phyloP scores from a whole-genome alignment of 495 filamentous ascomycete genomes.

The Platismatia glauca region DNA sequence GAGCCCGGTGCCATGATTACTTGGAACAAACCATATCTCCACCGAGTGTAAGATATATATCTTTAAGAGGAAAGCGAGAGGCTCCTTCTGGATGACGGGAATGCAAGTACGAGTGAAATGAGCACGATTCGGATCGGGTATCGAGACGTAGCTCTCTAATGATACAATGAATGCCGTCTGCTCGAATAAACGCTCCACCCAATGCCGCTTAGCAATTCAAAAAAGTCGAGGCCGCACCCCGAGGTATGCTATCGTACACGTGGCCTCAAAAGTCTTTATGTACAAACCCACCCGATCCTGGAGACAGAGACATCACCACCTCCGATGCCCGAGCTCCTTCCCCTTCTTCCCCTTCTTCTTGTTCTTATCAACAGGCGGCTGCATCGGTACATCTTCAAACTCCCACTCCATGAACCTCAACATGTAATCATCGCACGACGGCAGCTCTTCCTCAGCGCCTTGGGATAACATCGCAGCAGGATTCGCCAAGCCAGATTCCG shows the following conservation, averaged over 20 bases:
- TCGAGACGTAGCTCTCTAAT: background rate
- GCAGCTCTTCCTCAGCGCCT: slow-evolving; percentile 30
- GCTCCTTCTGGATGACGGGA: too few relatives aligned
- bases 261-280: background rate
- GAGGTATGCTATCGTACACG: background rate
- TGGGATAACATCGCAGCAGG: slow-evolving; percentile 27
- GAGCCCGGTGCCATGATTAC: too few relatives aligned
- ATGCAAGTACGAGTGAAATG: too few relatives aligned
- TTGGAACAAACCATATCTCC: too few relatives aligned
- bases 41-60: too few relatives aligned
- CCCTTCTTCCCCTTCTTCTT: slow-evolving; percentile 68
- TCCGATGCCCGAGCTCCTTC: slow-evolving; percentile 43
- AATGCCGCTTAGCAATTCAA: background rate
- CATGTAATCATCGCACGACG: slow-evolving; percentile 62
- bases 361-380: slow-evolving; percentile 71
- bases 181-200: background rate
- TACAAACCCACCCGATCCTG: background rate
- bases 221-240: background rate
- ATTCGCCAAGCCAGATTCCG: slow-evolving; percentile 22
- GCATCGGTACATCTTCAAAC: slow-evolving; percentile 66
- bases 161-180: background rate
- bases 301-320: slow-evolving; percentile 6
- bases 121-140: background rate
- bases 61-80: too few relatives aligned
- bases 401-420: slow-evolving; percentile 67